phyloP scores from a whole-genome alignment of 2,329 filamentous ascomycete genomes.

The Fusarium chaquense region DNA sequence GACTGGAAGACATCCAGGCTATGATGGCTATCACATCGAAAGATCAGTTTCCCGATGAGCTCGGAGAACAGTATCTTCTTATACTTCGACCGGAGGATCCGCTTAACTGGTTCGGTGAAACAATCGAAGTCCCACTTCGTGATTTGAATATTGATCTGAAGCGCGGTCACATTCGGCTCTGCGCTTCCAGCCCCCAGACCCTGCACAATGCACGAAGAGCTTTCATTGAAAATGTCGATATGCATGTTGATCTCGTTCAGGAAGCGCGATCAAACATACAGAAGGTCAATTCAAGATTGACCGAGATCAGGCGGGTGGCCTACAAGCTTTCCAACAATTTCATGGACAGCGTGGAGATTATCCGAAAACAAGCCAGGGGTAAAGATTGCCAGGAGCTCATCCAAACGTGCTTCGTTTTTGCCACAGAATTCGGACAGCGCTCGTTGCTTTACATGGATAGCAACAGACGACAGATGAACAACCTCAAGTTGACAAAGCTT shows the following conservation, averaged over 20 bases:
- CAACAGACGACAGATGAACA: slow-evolving; percentile 96
- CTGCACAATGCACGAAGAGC: slow-evolving; percentile 82
- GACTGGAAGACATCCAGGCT: slow-evolving; percentile 83
- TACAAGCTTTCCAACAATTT: slow-evolving; percentile 98
- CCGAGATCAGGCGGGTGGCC: slow-evolving; percentile 93
- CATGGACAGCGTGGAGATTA: slow-evolving; percentile 97
- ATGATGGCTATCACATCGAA: slow-evolving; percentile 79
- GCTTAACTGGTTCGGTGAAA: slow-evolving; percentile 84
- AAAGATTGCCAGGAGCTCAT: slow-evolving; percentile 95
- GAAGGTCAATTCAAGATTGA: slow-evolving; percentile 89
- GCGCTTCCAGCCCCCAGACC: slow-evolving; percentile 86
- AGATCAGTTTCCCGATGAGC: slow-evolving; percentile 73
- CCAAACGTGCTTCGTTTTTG: slow-evolving; percentile 97
- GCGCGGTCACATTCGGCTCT: slow-evolving; percentile 84
- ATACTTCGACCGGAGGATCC: slow-evolving; percentile 84
- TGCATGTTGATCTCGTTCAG: slow-evolving; percentile 88
- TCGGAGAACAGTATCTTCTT: slow-evolving; percentile 80
- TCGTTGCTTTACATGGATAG: slow-evolving; percentile 96
- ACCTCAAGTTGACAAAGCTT: slow-evolving; percentile 91
- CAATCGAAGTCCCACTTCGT: slow-evolving; percentile 76
- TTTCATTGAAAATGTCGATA: slow-evolving; percentile 82
- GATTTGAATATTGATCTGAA: slow-evolving; percentile 88
- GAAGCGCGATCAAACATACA: slow-evolving; percentile 94
- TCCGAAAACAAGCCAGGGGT: slow-evolving; percentile 84
- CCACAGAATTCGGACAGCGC: slow-evolving; percentile 97